Conservation (phyloP, 768 basidiomycete species). For the Brasilioporus rufonigricans region DNA sequence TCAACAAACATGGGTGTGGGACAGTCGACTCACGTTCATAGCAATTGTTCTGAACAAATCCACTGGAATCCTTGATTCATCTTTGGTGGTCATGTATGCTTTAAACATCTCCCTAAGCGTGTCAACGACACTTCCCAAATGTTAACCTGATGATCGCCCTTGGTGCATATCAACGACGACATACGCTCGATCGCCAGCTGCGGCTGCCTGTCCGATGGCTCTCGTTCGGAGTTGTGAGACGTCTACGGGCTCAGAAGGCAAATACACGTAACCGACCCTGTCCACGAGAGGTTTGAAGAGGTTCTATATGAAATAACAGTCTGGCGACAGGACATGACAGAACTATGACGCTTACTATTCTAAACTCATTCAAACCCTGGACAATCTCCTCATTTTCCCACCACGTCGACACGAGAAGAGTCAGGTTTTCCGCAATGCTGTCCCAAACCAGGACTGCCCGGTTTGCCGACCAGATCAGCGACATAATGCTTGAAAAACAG, state of each 20-base stretch:
- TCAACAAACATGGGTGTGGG: neutral
- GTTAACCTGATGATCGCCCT: neutral
- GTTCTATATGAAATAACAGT: conserved; percentile 34
- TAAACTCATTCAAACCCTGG: conserved; percentile 57
- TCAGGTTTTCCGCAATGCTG: conserved; percentile 58
- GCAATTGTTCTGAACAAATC: conserved; percentile 68
- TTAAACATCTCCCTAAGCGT: conserved; percentile 73
- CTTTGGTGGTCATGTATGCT: conserved; percentile 64
- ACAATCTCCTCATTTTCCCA: conserved; percentile 71
- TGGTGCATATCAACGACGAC: neutral
- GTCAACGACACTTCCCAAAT: conserved; percentile 56
- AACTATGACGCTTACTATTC: conserved; percentile 44
- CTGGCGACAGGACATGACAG: neutral
- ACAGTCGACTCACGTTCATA: conserved; percentile 41
- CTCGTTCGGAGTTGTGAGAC: conserved; percentile 69
- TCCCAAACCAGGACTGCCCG: conserved; percentile 77
- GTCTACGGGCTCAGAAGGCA: conserved; percentile 62
- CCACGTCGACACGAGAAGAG: conserved; percentile 62
- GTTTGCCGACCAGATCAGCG: conserved; percentile 1
- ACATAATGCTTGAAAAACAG: neutral
- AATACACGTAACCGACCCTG: conserved; percentile 75
- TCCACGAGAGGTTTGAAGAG: conserved; percentile 76
- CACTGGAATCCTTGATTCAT: conserved; percentile 75
- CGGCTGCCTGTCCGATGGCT: conserved; percentile 59
- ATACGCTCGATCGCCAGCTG: conserved; percentile 41